Percentiles rank a stretch among this genome's conserved stretches.
Evolutionary conservation across 176 grass and related monocot species (phyloP).

Genomic region (Chloris gayana): DNA sequence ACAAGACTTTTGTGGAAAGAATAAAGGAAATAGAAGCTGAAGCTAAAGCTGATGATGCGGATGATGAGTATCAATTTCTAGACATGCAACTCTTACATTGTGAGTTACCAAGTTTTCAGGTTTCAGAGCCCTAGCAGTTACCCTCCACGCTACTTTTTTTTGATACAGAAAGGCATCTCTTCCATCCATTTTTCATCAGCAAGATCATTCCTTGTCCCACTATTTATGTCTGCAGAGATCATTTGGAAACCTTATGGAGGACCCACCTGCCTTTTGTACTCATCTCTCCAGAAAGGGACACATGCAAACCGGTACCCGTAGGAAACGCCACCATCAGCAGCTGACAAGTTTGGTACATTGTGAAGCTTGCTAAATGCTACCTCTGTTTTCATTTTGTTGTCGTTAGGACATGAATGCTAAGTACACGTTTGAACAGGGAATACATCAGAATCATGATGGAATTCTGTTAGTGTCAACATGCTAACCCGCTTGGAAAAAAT

Average conservation of each 20-base stretch:
- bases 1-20: conserved; percentile 34
- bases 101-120: conserved; percentile 4
- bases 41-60: background rate
- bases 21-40: conserved; percentile 31
- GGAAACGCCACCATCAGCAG: background rate
- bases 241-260: conserved; percentile 48
- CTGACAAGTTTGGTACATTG: background rate
- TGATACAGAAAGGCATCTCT: too few species aligned
- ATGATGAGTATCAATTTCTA: conserved; percentile 26
- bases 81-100: conserved; percentile 28
- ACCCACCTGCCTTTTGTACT: conserved; percentile 66
- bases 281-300: conserved; percentile 30
- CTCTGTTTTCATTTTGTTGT: too few species aligned
- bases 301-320: background rate
- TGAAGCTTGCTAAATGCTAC: too few species aligned
- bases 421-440: too few species aligned
- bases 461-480: too few species aligned
- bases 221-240: conserved; percentile 5
- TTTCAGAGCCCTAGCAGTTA: too few species aligned
- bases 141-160: too few species aligned
- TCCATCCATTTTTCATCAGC: too few species aligned
- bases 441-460: too few species aligned
- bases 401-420: too few species aligned
- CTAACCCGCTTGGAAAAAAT: too few species aligned
- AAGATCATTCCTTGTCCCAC: too few species aligned